Evolutionary conservation across 2,329 filamentous ascomycete genomes (phyloP).

Genomic region (Colletotrichum tabaci): DNA sequence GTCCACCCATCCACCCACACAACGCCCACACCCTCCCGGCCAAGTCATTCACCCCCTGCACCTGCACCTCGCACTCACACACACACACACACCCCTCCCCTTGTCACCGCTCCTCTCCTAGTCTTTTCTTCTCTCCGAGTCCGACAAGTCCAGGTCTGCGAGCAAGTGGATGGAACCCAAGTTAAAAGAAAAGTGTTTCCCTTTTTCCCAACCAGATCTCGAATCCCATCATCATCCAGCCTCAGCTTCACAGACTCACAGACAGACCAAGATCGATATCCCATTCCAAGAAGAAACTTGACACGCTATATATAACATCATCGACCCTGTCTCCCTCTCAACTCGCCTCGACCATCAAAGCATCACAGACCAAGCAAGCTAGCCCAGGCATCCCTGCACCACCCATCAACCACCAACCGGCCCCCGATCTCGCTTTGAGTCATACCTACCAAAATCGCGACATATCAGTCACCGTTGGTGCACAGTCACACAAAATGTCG

Average conservation of each 20-base stretch:
- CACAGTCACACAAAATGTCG: slow-evolving; percentile 52
- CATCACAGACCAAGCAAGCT: slow-evolving; percentile 35
- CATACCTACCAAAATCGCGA: slow-evolving; percentile 41
- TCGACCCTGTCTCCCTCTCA: slow-evolving; percentile 4
- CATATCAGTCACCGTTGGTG: slow-evolving; percentile 41
- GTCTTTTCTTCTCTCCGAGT: slow-evolving; percentile 42
- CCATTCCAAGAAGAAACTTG: slow-evolving; percentile 30
- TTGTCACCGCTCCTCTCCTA: slow-evolving; percentile 39
- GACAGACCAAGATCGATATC: slow-evolving; percentile 24
- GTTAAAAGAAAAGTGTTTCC: slow-evolving; percentile 42
- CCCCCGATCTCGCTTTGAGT: slow-evolving; percentile 43
- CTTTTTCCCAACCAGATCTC: slow-evolving; percentile 24
- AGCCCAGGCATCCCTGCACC: slow-evolving; percentile 41
- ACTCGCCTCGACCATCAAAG: slow-evolving; percentile 29
- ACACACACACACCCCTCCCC: slow-evolving; percentile 29
- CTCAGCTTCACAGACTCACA: slow-evolving; percentile 33
- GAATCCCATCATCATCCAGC: slow-evolving; percentile 22
- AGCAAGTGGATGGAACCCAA: slow-evolving; percentile 27
- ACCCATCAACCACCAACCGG: slow-evolving; percentile 15
- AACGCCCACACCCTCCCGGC: neutral
- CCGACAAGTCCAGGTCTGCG: slow-evolving; percentile 32
- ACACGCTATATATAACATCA: slow-evolving; percentile 21
- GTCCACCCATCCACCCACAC: slow-evolving; percentile 6
- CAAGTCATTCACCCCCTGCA: slow-evolving; percentile 34
- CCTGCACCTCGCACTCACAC: slow-evolving; percentile 26